These are phyloP conservation scores for Lepidium africanum DNA, from an alignment of 345 rosid species.

Conservation along the genomic window DNA sequence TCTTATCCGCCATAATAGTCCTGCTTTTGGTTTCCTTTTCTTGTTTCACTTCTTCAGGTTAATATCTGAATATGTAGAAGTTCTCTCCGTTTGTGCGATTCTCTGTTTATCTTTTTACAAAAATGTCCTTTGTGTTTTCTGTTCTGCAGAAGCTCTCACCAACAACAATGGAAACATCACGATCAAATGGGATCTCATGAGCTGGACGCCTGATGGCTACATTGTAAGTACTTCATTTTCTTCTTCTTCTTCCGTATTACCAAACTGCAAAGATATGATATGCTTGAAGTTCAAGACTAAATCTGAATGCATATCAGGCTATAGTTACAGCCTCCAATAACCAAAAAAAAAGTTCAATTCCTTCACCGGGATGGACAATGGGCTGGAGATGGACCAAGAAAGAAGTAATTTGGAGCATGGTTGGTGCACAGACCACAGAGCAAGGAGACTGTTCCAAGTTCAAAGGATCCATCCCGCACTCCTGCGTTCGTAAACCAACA, in stretches of 20 bases:
- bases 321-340: conserved; percentile 59
- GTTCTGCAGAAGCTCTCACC: conserved; percentile 35
- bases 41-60: conserved; percentile 54
- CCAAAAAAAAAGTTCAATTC: conserved; percentile 68
- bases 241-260: background rate
- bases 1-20: conserved; percentile 21
- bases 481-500: conserved; percentile 42
- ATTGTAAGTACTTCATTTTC: conserved; percentile 43
- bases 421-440: conserved; percentile 42
- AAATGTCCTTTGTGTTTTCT: background rate
- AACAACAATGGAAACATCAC: conserved; percentile 63
- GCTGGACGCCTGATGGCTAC: conserved; percentile 91
- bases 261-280: background rate
- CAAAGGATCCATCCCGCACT: conserved; percentile 43
- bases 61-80: background rate
- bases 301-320: conserved; percentile 37
- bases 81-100: background rate
- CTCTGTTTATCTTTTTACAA: background rate
- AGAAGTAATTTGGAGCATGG: conserved; percentile 55
- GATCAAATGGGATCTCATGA: conserved; percentile 79
- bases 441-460: conserved; percentile 59
- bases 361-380: conserved; percentile 44
- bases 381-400: conserved; percentile 61
- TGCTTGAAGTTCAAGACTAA: background rate
- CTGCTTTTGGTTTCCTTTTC: conserved; percentile 46